Conservation (phyloP, 164 flowering plant genomes). For the Malania oleifera region DNA sequence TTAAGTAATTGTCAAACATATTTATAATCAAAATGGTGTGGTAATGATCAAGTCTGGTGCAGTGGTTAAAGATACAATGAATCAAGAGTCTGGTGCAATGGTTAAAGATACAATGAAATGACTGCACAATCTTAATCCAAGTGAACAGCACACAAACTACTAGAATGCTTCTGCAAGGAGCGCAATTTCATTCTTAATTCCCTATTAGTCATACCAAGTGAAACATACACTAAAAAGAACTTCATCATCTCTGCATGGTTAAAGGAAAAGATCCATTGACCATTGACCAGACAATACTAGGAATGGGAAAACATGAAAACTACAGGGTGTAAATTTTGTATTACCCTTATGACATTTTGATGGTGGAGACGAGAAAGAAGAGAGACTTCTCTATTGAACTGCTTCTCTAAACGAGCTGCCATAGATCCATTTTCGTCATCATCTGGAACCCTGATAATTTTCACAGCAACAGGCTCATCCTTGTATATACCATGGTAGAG, state of each 20-base stretch:
- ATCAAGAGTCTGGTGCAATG: neutral
- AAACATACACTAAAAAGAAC: neutral
- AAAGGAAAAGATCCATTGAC: neutral
- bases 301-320: neutral
- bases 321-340: neutral
- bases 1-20: too few species aligned
- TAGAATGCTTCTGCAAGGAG: neutral
- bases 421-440: conserved; percentile 69
- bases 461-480: conserved; percentile 76
- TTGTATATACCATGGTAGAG: conserved; percentile 82
- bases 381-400: conserved; percentile 64
- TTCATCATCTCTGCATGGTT: neutral
- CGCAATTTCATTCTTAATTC: neutral
- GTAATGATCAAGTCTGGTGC: too few species aligned
- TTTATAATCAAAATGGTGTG: too few species aligned
- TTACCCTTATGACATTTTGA: conserved; percentile 74
- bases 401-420: conserved; percentile 61
- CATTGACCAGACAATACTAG: neutral
- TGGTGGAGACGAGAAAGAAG: conserved; percentile 70
- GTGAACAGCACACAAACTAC: neutral
- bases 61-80: neutral
- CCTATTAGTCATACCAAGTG: neutral
- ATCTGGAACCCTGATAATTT: conserved; percentile 68
- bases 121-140: neutral
- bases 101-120: neutral